These are phyloP conservation scores for Datisca glomerata DNA, from an alignment of 306 rosid genomes.

Conservation along the genomic window DNA sequence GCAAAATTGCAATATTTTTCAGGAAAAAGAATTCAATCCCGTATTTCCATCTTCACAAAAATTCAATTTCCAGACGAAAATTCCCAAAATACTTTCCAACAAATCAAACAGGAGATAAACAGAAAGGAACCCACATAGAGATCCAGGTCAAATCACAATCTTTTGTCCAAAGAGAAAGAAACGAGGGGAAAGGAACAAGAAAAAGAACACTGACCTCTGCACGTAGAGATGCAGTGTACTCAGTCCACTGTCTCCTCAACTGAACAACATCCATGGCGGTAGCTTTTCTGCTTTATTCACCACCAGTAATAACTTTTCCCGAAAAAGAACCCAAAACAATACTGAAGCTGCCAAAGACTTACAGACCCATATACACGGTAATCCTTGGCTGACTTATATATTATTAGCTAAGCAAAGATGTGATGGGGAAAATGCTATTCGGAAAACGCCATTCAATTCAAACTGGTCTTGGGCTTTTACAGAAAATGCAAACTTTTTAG, in stretches of 20 bases:
- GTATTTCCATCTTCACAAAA: too few relatives aligned
- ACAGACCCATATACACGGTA: not conserved
- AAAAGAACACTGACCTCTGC: conserved; percentile 32
- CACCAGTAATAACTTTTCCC: not conserved
- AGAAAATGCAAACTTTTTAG: too few relatives aligned
- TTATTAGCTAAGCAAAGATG: too few relatives aligned
- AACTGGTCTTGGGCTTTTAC: too few relatives aligned
- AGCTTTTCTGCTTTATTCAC: not conserved
- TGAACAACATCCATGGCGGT: conserved; percentile 48
- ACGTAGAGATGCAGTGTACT: conserved; percentile 28
- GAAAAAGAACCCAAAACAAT: not conserved
- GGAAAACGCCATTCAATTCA: too few relatives aligned
- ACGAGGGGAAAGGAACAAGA: not conserved
- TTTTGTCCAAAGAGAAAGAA: not conserved
- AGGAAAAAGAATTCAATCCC: too few relatives aligned
- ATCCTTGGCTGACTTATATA: too few relatives aligned
- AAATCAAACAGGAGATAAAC: not conserved
- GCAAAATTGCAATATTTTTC: too few relatives aligned
- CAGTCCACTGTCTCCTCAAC: conserved; percentile 31
- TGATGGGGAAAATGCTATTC: too few relatives aligned
- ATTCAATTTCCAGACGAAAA: too few relatives aligned
- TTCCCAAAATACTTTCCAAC: not conserved
- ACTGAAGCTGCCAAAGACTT: not conserved
- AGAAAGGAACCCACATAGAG: not conserved
- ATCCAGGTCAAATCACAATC: conserved; percentile 1